These are phyloP conservation scores for Penicillium freii DNA, from an alignment of 2,329 filamentous ascomycete species.

Conservation along the genomic window DNA sequence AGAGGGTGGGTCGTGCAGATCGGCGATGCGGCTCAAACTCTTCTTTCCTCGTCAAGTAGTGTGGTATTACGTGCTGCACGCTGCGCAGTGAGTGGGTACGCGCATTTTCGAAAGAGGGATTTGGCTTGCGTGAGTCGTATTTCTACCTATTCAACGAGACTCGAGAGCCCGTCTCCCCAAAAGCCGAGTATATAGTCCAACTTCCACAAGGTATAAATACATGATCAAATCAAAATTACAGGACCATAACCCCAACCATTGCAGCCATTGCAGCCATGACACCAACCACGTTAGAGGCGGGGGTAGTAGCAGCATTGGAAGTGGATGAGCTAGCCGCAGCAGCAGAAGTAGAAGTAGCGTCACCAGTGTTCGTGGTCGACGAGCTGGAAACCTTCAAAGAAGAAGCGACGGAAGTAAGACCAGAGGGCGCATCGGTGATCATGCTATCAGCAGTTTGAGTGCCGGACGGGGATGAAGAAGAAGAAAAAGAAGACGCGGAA, in stretches of 20 bases:
- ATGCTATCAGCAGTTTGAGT: slow-evolving; percentile 1
- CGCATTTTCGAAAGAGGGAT: slow-evolving; percentile 2
- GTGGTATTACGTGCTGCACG: neutral
- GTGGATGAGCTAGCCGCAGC: slow-evolving; percentile 6
- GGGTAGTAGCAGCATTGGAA: slow-evolving; percentile 12
- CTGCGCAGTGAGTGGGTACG: slow-evolving; percentile 25
- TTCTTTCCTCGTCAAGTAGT: neutral
- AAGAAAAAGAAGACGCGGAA: neutral
- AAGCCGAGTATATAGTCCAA: neutral
- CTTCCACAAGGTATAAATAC: neutral
- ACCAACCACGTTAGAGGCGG: slow-evolving; percentile 11
- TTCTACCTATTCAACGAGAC: neutral
- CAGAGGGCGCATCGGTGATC: slow-evolving; percentile 9
- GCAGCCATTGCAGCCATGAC: slow-evolving; percentile 14
- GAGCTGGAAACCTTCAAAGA: slow-evolving; percentile 14
- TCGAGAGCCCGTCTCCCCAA: no score
- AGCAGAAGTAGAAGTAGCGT: slow-evolving; percentile 10
- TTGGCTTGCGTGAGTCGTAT: neutral
- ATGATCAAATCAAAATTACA: slow-evolving; percentile 7
- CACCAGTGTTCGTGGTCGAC: neutral
- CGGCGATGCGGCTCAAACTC: slow-evolving; percentile 50
- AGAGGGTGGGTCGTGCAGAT: slow-evolving; percentile 46
- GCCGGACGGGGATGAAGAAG: neutral
- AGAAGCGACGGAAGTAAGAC: neutral
- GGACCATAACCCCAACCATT: slow-evolving; percentile 12